phyloP scores from a whole-genome alignment of 1,284 basidiomycete species.

The Phellinidium pouzarii region DNA sequence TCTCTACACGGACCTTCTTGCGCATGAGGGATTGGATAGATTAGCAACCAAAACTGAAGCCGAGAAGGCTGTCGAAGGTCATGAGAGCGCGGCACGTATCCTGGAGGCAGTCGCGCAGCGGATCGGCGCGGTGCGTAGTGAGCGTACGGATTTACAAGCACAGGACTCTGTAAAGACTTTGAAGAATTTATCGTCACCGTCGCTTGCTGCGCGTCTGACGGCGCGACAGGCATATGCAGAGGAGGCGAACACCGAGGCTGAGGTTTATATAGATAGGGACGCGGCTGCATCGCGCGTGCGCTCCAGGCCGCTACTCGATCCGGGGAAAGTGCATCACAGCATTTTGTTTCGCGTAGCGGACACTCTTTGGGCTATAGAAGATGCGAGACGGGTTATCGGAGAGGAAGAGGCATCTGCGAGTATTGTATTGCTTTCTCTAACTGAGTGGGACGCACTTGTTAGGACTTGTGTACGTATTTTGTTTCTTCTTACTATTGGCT shows the following conservation, averaged over 20 bases:
- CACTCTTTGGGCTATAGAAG: slow-evolving; percentile 4
- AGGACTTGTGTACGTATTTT: slow-evolving; percentile 32
- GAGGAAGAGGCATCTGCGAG: slow-evolving; percentile 21
- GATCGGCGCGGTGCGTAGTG: background rate
- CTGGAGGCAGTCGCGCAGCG: background rate
- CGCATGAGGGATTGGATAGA: slow-evolving; percentile 5
- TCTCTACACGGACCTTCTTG: slow-evolving; percentile 16
- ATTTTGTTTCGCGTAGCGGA: slow-evolving; percentile 11
- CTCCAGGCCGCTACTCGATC: background rate
- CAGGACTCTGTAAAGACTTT: background rate
- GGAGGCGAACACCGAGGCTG: background rate
- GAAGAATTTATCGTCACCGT: background rate
- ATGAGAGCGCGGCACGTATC: background rate
- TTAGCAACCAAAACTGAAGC: background rate
- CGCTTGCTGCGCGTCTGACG: slow-evolving; percentile 8
- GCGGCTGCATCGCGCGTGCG: background rate
- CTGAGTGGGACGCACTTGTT: slow-evolving; percentile 49
- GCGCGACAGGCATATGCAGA: background rate
- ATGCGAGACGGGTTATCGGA: background rate
- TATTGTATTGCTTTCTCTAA: slow-evolving; percentile 35
- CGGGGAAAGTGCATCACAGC: slow-evolving; percentile 5
- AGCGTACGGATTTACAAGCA: background rate
- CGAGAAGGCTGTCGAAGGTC: background rate
- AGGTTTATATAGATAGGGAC: background rate
- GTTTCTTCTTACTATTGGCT: slow-evolving; percentile 4